Evolutionary conservation across 2,329 filamentous ascomycete genomes (phyloP).

Genomic region (Curvularia lunata): DNA sequence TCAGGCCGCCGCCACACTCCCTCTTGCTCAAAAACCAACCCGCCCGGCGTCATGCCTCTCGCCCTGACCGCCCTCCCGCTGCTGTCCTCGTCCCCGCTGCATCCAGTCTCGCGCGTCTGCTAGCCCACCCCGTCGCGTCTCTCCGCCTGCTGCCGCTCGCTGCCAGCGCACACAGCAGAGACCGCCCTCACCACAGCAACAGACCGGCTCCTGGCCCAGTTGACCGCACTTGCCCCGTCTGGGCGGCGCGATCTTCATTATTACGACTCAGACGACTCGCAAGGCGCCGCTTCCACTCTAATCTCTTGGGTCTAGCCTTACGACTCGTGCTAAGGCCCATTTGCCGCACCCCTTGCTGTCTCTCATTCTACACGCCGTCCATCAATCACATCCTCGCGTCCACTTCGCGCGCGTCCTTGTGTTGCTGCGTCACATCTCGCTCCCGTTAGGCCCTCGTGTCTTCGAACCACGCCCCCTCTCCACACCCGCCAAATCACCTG

Average conservation of each 20-base stretch:
- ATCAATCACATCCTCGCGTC: slow-evolving; percentile 37
- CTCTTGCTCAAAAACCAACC: slow-evolving; percentile 13
- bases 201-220: slow-evolving; percentile 42
- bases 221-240: slow-evolving; percentile 38
- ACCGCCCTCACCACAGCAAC: slow-evolving; percentile 50
- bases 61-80: too few species aligned
- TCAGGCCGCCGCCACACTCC: slow-evolving; percentile 20
- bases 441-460: slow-evolving; percentile 34
- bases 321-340: slow-evolving; percentile 49
- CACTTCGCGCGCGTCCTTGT: slow-evolving; percentile 26
- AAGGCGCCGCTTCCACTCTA: slow-evolving; percentile 46
- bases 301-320: slow-evolving; percentile 44
- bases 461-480: slow-evolving; percentile 10
- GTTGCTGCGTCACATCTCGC: slow-evolving; percentile 32
- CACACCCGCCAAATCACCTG: slow-evolving; percentile 21
- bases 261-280: slow-evolving; percentile 42
- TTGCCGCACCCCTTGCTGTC: slow-evolving; percentile 33
- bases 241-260: slow-evolving; percentile 42
- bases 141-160: slow-evolving; percentile 25
- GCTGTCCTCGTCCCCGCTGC: slow-evolving; percentile 15
- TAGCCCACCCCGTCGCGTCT: slow-evolving; percentile 20
- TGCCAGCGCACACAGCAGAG: slow-evolving; percentile 48
- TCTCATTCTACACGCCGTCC: slow-evolving; percentile 35
- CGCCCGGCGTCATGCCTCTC: slow-evolving; percentile 17
- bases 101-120: slow-evolving; percentile 24